Evolutionary conservation across 176 grass and related monocot species (phyloP).

Genomic region (Carex pumila): DNA sequence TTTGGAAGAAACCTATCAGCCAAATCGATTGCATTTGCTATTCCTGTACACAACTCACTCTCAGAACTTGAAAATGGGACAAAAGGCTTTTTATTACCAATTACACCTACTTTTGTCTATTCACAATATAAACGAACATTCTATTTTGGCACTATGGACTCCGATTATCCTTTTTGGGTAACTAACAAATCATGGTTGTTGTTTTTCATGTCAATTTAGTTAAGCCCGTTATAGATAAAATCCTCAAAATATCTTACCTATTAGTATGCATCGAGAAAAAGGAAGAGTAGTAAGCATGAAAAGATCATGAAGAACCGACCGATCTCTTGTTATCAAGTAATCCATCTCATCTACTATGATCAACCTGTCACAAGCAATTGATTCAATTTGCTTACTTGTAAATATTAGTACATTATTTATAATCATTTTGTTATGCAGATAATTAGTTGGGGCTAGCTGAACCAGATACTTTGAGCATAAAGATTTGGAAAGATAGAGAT

Average conservation of each 20-base stretch:
- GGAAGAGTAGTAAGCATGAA: conserved; percentile 84
- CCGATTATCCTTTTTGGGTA: neutral
- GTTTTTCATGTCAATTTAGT: neutral
- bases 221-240: neutral
- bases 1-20: conserved; percentile 90
- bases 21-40: conserved; percentile 94
- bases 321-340: conserved; percentile 85
- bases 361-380: conserved; percentile 40
- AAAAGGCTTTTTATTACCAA: neutral
- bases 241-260: conserved; percentile 42
- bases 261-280: conserved; percentile 77
- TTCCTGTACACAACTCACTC: conserved; percentile 41
- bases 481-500: neutral
- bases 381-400: neutral
- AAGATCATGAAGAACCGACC: conserved; percentile 81
- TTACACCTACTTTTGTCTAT: neutral
- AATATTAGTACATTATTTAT: neutral
- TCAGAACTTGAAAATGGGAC: conserved; percentile 8
- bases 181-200: neutral
- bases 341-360: conserved; percentile 96
- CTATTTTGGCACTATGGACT: neutral
- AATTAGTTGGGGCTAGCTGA: neutral
- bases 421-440: neutral
- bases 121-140: neutral
- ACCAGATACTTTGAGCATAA: neutral